Conservation (phyloP, 306 rosid species). For the Sophora flavescens region DNA sequence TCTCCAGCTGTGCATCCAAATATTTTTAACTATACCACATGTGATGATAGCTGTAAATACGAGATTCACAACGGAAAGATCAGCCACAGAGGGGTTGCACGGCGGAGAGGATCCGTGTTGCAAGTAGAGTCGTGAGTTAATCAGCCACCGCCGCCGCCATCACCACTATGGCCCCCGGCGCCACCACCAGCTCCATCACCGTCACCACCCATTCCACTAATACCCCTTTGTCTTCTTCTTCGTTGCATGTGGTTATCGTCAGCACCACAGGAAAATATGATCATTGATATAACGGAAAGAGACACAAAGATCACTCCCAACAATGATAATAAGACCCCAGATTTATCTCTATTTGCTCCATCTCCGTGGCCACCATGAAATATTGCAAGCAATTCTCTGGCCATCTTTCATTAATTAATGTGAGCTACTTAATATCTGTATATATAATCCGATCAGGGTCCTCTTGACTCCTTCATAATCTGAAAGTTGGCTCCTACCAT, state of each 20-base stretch:
- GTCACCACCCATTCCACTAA: slow-evolving; percentile 38
- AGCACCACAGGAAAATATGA: slow-evolving; percentile 51
- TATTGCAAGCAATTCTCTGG: slow-evolving; percentile 20
- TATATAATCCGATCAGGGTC: neutral
- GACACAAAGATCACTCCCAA: slow-evolving; percentile 48
- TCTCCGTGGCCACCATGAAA: neutral
- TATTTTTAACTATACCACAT: no score
- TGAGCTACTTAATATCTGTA: neutral
- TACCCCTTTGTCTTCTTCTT: neutral
- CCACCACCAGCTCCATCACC: neutral
- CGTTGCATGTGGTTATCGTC: neutral
- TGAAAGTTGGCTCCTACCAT: neutral
- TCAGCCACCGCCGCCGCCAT: neutral
- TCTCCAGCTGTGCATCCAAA: no score
- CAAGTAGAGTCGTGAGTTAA: no score
- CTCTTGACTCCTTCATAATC: neutral
- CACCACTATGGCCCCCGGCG: neutral
- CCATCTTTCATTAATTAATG: slow-evolving; percentile 32
- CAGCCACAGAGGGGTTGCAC: no score
- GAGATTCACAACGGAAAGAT: no score
- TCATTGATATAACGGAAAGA: slow-evolving; percentile 47
- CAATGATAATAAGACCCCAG: slow-evolving; percentile 20
- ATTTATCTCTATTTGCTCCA: slow-evolving; percentile 1
- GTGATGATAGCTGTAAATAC: no score
- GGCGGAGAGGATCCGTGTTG: no score